A percentile compares a stretch with the other conserved stretches of the same genome.
Evolutionary conservation across 495 filamentous ascomycete genomes (phyloP).

Genomic region (Penicillium coffeae): DNA sequence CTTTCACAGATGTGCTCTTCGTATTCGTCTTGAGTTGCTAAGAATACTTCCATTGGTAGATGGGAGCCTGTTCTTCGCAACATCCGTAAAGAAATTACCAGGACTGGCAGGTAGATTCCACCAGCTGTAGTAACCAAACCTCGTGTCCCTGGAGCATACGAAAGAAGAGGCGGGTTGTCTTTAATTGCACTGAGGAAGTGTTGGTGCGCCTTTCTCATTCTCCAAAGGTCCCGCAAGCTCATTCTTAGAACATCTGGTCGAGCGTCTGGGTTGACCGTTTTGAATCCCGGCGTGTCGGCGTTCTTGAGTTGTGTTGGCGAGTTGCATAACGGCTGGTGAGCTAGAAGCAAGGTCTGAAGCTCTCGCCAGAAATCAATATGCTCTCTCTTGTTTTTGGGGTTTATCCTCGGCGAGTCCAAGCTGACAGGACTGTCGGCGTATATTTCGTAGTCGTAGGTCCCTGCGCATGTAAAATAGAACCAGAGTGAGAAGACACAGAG

Average conservation of each 20-base stretch:
- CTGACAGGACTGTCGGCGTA: not conserved
- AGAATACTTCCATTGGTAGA: slow-evolving; percentile 53
- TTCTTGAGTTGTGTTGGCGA: slow-evolving; percentile 7
- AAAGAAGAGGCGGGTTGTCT: slow-evolving; percentile 27
- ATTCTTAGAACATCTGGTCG: slow-evolving; percentile 32
- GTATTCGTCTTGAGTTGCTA: slow-evolving; percentile 43
- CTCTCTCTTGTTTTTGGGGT: slow-evolving; percentile 1
- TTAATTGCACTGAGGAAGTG: slow-evolving; percentile 36
- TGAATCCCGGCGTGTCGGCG: slow-evolving; percentile 6
- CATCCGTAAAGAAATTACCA: slow-evolving; percentile 49
- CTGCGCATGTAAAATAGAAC: not conserved
- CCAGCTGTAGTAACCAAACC: slow-evolving; percentile 44
- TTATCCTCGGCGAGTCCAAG: not conserved
- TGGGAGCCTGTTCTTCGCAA: slow-evolving; percentile 48
- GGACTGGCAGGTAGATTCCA: slow-evolving; percentile 35
- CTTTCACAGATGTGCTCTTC: slow-evolving; percentile 46
- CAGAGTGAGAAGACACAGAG: not conserved
- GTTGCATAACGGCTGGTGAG: slow-evolving; percentile 8
- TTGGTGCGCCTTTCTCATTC: slow-evolving; percentile 30
- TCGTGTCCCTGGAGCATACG: slow-evolving; percentile 32
- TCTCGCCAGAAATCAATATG: slow-evolving; percentile 13
- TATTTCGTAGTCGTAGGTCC: not conserved
- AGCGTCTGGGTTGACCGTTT: slow-evolving; percentile 3
- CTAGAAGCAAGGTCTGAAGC: slow-evolving; percentile 8
- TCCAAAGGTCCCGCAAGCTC: slow-evolving; percentile 22